Conservation (phyloP, 371 early-diverging fungal species). For the Fennellomyces sp. region DNA sequence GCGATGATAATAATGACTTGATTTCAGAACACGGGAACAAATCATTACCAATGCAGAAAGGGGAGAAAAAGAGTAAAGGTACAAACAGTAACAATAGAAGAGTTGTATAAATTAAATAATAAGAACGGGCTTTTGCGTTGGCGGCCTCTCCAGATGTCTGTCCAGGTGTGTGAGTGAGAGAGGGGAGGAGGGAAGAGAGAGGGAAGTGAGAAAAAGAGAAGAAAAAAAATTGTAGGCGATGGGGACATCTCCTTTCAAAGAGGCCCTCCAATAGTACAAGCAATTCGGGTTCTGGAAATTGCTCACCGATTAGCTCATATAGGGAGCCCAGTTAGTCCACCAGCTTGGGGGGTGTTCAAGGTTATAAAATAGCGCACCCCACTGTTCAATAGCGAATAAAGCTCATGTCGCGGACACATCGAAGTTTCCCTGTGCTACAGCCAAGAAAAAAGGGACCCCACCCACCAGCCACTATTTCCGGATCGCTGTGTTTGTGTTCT, state of each 20-base stretch:
- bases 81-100: background rate
- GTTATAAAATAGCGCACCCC: conserved; percentile 3
- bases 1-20: conserved; percentile 8
- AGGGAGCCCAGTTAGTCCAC: too few species aligned
- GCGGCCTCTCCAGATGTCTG: background rate
- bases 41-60: conserved; percentile 11
- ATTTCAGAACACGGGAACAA: conserved; percentile 5
- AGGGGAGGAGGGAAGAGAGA: background rate
- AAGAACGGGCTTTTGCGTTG: background rate
- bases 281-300: conserved; percentile 4
- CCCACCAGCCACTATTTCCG: conserved; percentile 12
- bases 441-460: conserved; percentile 9
- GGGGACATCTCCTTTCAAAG: conserved; percentile 12
- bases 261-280: conserved; percentile 3
- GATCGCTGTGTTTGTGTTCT: background rate
- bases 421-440: conserved; percentile 12
- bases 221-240: conserved; percentile 4
- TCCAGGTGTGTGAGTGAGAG: background rate
- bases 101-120: background rate
- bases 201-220: conserved; percentile 4
- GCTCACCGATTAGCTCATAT: conserved; percentile 7
- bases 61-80: background rate
- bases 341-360: background rate
- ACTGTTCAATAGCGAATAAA: conserved; percentile 11
- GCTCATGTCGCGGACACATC: conserved; percentile 6